A percentile compares a stretch with the other conserved stretches of the same genome.
These are phyloP conservation scores for Melanopsichium pennsylvanicum DNA, from an alignment of 1,284 basidiomycete species.

Conservation along the genomic window DNA sequence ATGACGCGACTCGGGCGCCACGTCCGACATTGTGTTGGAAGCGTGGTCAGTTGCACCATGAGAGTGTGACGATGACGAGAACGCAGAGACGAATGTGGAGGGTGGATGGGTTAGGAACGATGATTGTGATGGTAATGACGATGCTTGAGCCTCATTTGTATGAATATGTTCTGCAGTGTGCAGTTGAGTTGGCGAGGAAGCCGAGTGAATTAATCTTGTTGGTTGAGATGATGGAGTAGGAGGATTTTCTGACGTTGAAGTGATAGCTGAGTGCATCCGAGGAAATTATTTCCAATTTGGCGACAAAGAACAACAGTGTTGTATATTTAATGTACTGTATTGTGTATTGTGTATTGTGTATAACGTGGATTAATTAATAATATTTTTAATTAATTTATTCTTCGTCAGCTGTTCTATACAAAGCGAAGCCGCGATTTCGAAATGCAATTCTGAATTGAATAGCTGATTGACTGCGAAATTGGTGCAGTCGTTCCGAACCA, in stretches of 20 bases:
- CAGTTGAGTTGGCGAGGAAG: neutral
- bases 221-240: slow-evolving; percentile 23
- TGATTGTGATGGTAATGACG: neutral
- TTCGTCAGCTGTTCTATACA: too few relatives aligned
- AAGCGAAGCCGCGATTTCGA: too few relatives aligned
- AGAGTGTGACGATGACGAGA: slow-evolving; percentile 8
- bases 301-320: too few relatives aligned
- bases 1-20: slow-evolving; percentile 20
- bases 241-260: too few relatives aligned
- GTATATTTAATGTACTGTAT: too few relatives aligned
- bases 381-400: too few relatives aligned
- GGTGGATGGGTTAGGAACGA: too few relatives aligned
- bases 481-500: too few relatives aligned
- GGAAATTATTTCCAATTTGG: slow-evolving; percentile 2
- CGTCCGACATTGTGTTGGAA: slow-evolving; percentile 23
- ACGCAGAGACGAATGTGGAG: neutral
- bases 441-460: too few relatives aligned
- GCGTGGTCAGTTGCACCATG: slow-evolving; percentile 7
- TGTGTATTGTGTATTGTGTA: too few relatives aligned
- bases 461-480: too few relatives aligned
- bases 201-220: slow-evolving; percentile 1
- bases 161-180: neutral
- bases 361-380: too few relatives aligned
- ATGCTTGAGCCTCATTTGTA: slow-evolving; percentile 2
- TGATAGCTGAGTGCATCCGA: slow-evolving; percentile 5